A percentile compares a stretch with the other conserved stretches of the same genome.
These are phyloP conservation scores for Diaporthe sp. DNA, from an alignment of 2,329 filamentous ascomycete genomes.

Conservation along the genomic window DNA sequence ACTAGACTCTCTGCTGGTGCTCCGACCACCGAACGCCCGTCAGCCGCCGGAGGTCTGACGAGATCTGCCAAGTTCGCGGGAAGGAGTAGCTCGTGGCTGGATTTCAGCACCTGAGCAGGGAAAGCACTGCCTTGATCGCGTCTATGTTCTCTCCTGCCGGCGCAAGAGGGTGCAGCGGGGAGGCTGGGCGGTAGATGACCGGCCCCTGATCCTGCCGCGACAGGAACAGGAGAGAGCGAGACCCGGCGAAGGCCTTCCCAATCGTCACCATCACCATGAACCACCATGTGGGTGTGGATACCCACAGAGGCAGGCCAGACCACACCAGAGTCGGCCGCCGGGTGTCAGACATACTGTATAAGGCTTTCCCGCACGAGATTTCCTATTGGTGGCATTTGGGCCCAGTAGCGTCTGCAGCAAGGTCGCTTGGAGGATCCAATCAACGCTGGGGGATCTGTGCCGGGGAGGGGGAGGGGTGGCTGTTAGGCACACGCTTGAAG, in stretches of 20 bases:
- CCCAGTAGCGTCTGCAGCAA: neutral
- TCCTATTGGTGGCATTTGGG: neutral
- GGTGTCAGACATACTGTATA: conserved; percentile 4
- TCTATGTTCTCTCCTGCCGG: neutral
- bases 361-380: neutral
- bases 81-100: conserved; percentile 19
- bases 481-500: neutral
- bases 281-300: neutral
- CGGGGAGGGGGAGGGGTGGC: neutral
- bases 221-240: conserved; percentile 6
- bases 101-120: neutral
- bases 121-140: neutral
- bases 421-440: conserved; percentile 22
- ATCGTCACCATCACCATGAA: neutral
- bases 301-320: neutral
- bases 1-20: neutral
- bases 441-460: neutral
- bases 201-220: conserved; percentile 16
- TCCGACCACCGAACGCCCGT: neutral
- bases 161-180: neutral
- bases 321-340: conserved; percentile 7
- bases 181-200: neutral
- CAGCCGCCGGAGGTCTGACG: conserved; percentile 9
- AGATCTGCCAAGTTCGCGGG: conserved; percentile 35
- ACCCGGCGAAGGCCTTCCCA: neutral